These are phyloP conservation scores for Tetradesmus obliquus DNA, from an alignment of 139 green algal genomes.

Conservation along the genomic window DNA sequence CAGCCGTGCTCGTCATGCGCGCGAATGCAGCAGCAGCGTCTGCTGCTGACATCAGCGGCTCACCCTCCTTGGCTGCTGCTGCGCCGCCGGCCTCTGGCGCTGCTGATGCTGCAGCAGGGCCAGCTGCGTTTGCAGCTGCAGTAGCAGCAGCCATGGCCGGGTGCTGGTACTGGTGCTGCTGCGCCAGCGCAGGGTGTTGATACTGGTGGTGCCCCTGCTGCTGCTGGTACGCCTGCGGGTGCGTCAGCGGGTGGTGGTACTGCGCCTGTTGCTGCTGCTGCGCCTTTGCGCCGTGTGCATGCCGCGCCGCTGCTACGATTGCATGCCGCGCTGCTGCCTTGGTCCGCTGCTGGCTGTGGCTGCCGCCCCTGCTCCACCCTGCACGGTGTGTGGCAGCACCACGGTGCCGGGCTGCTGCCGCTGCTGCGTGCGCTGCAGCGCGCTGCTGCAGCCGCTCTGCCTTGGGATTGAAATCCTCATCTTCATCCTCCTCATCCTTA, in stretches of 20 bases:
- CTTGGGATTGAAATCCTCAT: constrained; percentile 44
- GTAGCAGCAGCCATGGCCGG: not conserved
- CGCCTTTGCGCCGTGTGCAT: not conserved
- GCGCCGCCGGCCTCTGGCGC: not conserved
- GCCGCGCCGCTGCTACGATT: not conserved
- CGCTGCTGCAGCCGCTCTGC: not conserved
- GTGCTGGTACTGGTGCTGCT: not conserved
- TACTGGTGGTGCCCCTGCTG: not conserved
- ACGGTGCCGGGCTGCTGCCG: not conserved
- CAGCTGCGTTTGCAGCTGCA: not conserved
- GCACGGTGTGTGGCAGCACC: not conserved
- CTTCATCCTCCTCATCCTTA: constrained; percentile 7
- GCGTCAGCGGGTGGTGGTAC: not conserved
- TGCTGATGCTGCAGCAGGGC: not conserved
- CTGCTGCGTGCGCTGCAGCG: not conserved
- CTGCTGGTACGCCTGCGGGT: not conserved
- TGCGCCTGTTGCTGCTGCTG: not conserved
- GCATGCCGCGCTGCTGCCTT: not conserved
- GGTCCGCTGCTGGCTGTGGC: not conserved
- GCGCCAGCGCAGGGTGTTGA: not conserved
- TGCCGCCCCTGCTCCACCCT: not conserved
- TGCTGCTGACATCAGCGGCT: constrained; percentile 25
- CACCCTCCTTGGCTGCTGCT: not conserved
- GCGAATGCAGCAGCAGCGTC: constrained; percentile 35
- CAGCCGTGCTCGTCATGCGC: constrained; percentile 23